Evolutionary conservation across 1,139 yeast genomes (phyloP).

Genomic region (Yamadazyma diddensiae): DNA sequence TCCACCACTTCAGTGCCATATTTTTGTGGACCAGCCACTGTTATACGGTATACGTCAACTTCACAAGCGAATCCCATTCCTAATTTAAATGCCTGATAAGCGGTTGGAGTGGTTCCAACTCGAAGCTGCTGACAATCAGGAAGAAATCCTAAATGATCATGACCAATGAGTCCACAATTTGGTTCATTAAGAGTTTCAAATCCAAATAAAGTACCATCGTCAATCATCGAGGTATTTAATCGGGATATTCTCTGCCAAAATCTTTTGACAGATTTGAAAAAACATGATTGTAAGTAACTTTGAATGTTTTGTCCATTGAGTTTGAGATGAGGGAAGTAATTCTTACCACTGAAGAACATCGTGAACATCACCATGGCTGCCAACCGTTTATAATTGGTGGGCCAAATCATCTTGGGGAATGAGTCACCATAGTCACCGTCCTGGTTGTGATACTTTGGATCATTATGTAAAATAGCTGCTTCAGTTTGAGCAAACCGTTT

Average conservation of each 20-base stretch:
- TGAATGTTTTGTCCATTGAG: slow-evolving; percentile 77
- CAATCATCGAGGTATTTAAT: slow-evolving; percentile 53
- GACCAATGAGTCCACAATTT: slow-evolving; percentile 61
- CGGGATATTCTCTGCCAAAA: slow-evolving; percentile 51
- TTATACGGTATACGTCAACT: slow-evolving; percentile 64
- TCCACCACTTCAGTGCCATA: slow-evolving; percentile 55
- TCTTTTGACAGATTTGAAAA: slow-evolving; percentile 50
- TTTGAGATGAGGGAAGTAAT: slow-evolving; percentile 66
- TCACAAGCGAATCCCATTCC: slow-evolving; percentile 72
- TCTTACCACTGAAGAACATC: slow-evolving; percentile 73
- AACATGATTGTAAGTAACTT: slow-evolving; percentile 67
- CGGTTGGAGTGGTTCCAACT: slow-evolving; percentile 68
- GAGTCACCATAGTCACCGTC: slow-evolving; percentile 24
- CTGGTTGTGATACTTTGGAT: slow-evolving; percentile 25
- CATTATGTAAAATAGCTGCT: slow-evolving; percentile 75
- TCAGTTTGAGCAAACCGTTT: slow-evolving; percentile 59
- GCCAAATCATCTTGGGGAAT: slow-evolving; percentile 90
- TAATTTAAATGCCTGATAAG: slow-evolving; percentile 53
- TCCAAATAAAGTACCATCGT: slow-evolving; percentile 59
- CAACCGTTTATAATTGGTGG: slow-evolving; percentile 76
- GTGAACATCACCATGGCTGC: slow-evolving; percentile 85
- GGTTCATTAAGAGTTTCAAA: slow-evolving; percentile 91
- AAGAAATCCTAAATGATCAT: slow-evolving; percentile 40
- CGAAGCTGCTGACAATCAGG: slow-evolving; percentile 57
- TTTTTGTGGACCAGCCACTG: slow-evolving; percentile 72